A percentile compares a stretch with the other conserved stretches of the same genome.
Conservation (phyloP, 352 stramenopile genomes). For the Phytopythium cucurbitacearum region DNA sequence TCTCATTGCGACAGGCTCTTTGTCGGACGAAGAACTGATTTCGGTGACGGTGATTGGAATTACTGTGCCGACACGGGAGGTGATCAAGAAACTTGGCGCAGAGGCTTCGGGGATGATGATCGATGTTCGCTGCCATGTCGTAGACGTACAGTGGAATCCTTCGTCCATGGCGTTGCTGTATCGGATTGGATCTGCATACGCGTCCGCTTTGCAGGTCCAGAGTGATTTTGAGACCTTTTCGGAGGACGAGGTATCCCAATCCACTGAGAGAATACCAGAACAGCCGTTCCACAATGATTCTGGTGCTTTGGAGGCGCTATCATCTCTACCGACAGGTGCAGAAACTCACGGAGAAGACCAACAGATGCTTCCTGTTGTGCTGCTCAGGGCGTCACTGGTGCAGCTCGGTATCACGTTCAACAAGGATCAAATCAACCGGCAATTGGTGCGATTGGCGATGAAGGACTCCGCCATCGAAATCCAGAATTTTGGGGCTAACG, state of each 20-base stretch:
- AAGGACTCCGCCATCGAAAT: constrained; percentile 51
- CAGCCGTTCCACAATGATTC: too few species aligned
- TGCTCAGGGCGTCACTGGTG: constrained; percentile 60
- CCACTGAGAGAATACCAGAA: constrained; percentile 1
- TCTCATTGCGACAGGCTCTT: constrained; percentile 53
- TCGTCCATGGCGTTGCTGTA: constrained; percentile 76
- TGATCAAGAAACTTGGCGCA: background rate
- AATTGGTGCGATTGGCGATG: constrained; percentile 57
- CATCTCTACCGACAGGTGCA: too few species aligned
- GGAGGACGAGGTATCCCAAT: constrained; percentile 1
- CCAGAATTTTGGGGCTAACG: constrained; percentile 16
- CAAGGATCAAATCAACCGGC: constrained; percentile 69
- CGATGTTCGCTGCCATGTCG: constrained; percentile 58
- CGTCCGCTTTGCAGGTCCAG: constrained; percentile 41
- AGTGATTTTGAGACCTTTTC: constrained; percentile 10
- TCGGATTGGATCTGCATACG: constrained; percentile 59
- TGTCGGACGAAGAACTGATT: constrained; percentile 5
- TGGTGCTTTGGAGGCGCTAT: too few species aligned
- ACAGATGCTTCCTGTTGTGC: constrained; percentile 7
- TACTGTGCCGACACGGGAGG: background rate
- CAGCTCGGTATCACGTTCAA: constrained; percentile 81
- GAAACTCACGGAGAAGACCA: too few species aligned
- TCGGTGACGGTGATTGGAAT: constrained; percentile 6
- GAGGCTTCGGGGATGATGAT: constrained; percentile 35
- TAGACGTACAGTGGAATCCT: constrained; percentile 83